Evolutionary conservation across 257 asterid species (phyloP), one percentile per base, ranked within the genome.

Genomic region (Prunella vulgaris): DNA sequence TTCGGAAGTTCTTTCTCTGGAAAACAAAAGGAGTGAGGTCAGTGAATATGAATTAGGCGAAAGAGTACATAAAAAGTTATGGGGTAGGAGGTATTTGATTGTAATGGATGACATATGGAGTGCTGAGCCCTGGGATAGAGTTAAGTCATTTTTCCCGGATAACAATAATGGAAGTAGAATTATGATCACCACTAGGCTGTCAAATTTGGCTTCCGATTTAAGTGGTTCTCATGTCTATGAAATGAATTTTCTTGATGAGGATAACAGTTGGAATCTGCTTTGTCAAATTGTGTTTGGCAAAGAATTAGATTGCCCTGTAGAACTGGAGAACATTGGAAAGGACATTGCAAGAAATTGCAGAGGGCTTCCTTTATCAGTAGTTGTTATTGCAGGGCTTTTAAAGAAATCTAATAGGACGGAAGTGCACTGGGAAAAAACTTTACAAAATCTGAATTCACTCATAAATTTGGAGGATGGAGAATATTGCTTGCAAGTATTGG

Each of bases 361-460:
- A 59, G 76, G 76, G 33, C 76, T 71, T 25, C 76, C 62, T 22
- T 14, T 71, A 17, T 60, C 76, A 1, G 22, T 71, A 21, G 62
- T 71, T 25, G 66, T 44, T 8, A 71, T 60, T 9, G 69, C 60
- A 8, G 76, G 76, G 12, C 27, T 59, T 7, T 52, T 71, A 13
- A 15, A 20, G 46, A 71, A 48, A 5, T 46, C 69, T 2, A 3
- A 60, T 2, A 10, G 1, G 5, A 58, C 67, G 9, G 17, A n/a
- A 7, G 14, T n/a, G 0, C 18, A n/a, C 7, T 59, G 65, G 65
- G 44, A 27, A 25, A 13, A 27, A 5, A 30, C 60, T 46, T 52
- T 28, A 17, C 13, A 46, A 28, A 32, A 61, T 32, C 3, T 71
- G n/a, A 60, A 28, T 15, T 30, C 67, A 18, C 14, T 44, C 21